Evolutionary conservation across 768 basidiomycete genomes (phyloP).

Genomic region (Suillus hirtellus): DNA sequence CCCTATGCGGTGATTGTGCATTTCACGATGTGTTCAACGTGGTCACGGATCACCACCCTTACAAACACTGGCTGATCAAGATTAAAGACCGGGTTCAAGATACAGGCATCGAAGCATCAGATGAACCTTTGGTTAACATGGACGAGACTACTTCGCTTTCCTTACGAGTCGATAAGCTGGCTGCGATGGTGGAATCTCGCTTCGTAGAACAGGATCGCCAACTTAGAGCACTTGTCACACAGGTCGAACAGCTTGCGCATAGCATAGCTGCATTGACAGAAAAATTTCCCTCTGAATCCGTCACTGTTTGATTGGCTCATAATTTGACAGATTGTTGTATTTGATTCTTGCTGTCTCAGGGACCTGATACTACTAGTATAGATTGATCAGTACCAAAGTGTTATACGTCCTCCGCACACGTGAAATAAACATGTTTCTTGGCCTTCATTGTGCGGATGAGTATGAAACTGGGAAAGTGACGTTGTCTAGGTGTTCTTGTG

Average conservation of each 20-base stretch:
- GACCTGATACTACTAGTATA: neutral
- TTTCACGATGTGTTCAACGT: neutral
- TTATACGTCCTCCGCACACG: neutral
- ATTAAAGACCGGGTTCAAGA: neutral
- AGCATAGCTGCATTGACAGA: neutral
- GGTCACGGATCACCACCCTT: neutral
- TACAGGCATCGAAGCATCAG: neutral
- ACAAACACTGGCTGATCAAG: neutral
- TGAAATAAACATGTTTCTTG: neutral
- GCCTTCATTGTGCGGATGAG: neutral
- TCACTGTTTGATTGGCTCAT: neutral
- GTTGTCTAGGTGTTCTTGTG: neutral
- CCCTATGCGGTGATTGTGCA: neutral
- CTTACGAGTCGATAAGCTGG: neutral
- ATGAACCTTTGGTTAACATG: neutral
- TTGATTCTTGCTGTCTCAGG: neutral
- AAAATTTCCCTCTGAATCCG: neutral
- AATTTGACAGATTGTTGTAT: neutral
- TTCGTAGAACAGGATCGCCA: neutral
- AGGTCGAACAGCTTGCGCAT: neutral
- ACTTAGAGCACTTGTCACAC: neutral
- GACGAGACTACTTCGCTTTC: neutral
- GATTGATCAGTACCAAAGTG: neutral
- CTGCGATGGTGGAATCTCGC: slow-evolving; percentile 1
- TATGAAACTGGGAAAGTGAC: neutral